These are phyloP conservation scores for Bromus sterilis DNA, from an alignment of 176 grass and related monocot species.

Conservation along the genomic window DNA sequence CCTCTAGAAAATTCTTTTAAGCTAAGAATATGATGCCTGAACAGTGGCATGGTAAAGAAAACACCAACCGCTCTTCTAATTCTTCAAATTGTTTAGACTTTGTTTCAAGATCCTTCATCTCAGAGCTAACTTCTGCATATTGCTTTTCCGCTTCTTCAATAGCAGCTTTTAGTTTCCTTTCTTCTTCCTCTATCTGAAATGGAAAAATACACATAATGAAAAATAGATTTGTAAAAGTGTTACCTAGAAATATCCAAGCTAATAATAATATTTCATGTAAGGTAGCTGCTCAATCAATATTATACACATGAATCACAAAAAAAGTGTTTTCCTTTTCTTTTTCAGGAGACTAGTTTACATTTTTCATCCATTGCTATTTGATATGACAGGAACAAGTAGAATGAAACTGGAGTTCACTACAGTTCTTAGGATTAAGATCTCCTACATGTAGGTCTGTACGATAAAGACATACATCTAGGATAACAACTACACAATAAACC, in stretches of 20 bases:
- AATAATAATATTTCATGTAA: neutral
- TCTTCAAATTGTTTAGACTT: slow-evolving; percentile 91
- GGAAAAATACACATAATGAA: neutral
- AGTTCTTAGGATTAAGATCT: neutral
- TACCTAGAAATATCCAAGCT: neutral
- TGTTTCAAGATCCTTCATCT: slow-evolving; percentile 72
- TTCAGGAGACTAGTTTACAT: neutral
- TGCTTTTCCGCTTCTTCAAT: slow-evolving; percentile 93
- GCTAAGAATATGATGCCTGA: neutral
- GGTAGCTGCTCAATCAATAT: neutral
- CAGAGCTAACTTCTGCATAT: slow-evolving; percentile 57
- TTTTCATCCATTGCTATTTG: neutral
- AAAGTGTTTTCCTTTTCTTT: neutral
- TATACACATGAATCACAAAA: neutral
- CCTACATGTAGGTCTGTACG: neutral
- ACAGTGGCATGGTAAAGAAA: slow-evolving; percentile 1
- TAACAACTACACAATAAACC: neutral
- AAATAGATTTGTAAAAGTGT: slow-evolving; percentile 3
- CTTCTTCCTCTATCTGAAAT: slow-evolving; percentile 78
- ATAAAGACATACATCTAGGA: neutral
- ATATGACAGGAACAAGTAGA: neutral
- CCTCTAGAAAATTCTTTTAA: neutral
- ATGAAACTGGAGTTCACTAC: neutral
- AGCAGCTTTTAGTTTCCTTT: slow-evolving; percentile 61
- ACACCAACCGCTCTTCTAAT: slow-evolving; percentile 74